Percentiles rank a stretch among this genome's conserved stretches.
Evolutionary conservation across 306 rosid genomes (phyloP).

Genomic region (Coriaria nepalensis): DNA sequence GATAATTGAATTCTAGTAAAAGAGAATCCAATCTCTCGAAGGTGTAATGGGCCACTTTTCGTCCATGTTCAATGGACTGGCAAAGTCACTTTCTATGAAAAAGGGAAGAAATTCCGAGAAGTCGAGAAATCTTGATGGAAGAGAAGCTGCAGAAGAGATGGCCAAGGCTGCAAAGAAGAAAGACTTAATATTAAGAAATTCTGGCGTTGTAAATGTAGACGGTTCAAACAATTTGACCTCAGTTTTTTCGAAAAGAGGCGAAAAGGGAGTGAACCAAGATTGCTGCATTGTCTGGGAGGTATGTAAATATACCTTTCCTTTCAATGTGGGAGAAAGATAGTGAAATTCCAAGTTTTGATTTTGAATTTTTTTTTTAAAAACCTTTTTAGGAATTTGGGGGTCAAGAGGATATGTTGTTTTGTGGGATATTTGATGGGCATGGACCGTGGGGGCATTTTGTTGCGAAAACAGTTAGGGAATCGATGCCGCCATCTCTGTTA

Average conservation of each 20-base stretch:
- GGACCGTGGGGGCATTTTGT: conserved; percentile 96
- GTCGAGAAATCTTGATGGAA: conserved; percentile 16
- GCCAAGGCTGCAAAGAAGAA: conserved; percentile 73
- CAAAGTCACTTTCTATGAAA: conserved; percentile 39
- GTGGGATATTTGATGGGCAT: conserved; percentile 91
- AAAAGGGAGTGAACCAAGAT: conserved; percentile 87
- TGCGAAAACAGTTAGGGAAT: conserved; percentile 63
- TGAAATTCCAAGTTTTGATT: neutral
- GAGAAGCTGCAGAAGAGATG: conserved; percentile 73
- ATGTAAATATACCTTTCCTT: neutral
- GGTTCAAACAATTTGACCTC: conserved; percentile 74
- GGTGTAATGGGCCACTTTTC: conserved; percentile 56
- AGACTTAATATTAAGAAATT: conserved; percentile 38
- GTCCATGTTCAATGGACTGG: conserved; percentile 63
- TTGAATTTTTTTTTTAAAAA: conserved; percentile 2
- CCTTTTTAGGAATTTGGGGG: conserved; percentile 72
- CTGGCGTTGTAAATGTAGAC: conserved; percentile 37
- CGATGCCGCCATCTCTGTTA: conserved; percentile 63
- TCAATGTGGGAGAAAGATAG: too few species aligned
- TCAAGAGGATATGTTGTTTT: conserved; percentile 82
- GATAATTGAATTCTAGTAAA: neutral
- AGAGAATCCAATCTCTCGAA: conserved; percentile 3
- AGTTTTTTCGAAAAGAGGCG: conserved; percentile 58
- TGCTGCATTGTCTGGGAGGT: conserved; percentile 99
- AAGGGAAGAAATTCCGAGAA: conserved; percentile 31